Evolutionary conservation across 208 protist genomes (phyloP).

Genomic region (Willaertia magna): DNA sequence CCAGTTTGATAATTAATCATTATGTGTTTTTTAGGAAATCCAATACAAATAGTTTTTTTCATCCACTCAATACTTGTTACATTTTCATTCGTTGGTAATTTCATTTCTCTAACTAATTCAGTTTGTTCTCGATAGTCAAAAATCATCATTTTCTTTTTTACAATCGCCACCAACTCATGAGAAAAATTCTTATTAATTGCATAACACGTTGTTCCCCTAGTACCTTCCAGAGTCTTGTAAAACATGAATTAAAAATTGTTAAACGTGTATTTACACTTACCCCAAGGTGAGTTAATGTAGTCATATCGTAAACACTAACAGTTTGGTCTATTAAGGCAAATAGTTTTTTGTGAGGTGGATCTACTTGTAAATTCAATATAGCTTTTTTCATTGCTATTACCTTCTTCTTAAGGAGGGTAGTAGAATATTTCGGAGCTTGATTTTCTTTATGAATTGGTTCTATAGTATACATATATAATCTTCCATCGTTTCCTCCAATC

Average conservation of each 20-base stretch:
- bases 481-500: neutral
- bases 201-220: neutral
- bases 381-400: neutral
- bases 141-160: neutral
- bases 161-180: neutral
- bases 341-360: neutral
- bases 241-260: neutral
- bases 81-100: neutral
- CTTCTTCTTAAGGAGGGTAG: neutral
- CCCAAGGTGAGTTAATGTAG: neutral
- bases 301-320: neutral
- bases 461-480: neutral
- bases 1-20: neutral
- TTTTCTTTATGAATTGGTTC: too few relatives aligned
- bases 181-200: slow-evolving; percentile 1
- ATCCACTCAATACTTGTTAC: neutral
- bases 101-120: neutral
- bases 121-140: neutral
- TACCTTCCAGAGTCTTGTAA: neutral
- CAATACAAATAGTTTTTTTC: neutral
- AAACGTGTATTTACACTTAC: neutral
- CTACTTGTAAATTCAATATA: neutral
- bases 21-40: neutral
- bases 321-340: neutral
- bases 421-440: neutral